Evolutionary conservation across 169 alveolate genomes (phyloP), one percentile per base, ranked within the genome.

Genomic region (Eimeria acervulina): DNA sequence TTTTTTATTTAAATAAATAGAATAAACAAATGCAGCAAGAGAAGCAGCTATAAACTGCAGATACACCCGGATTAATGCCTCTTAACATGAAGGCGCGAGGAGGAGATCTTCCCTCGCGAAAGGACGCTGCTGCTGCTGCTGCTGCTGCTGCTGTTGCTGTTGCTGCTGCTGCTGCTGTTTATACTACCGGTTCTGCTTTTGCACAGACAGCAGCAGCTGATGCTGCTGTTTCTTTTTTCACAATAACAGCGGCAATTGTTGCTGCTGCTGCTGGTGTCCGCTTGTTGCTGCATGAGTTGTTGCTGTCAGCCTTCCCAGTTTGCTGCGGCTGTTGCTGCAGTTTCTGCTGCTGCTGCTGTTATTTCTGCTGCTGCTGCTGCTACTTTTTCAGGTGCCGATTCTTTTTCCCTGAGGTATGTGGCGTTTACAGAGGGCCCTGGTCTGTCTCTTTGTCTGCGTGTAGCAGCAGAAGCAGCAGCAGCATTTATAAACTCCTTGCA

Each of bases 401-500:
- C 76, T 33, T 52, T 38, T 10, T 52, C 93, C 33, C 78, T 92
- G 33, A 21, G 40, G 12, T 85, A 81, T 12, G 63, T 92, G 19
- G 95, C 85, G 10, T 85, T 92, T 51, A 92, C 95, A 0, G 95
- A 72, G 47, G 95, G 95, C 52, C 95, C 95, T 3, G 95, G 95
- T 2, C 70, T 92, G 44, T 31, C 90, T 5, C 92, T 92, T 33
- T 92, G 95, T 59, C 84, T 92, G 28, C 59, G 47, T 66, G 95
- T 74, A 19, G 81, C 81, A 36, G 81, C 81, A 70, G 81, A 70
- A 36, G 81, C 81, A 70, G 81, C 81, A 28, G 81, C 44, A 36
- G 38, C 47, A 8, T 70, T 70, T 26, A 12, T 36, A 8, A 10
- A 13, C n/a, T 70, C 81, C 6, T 17, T 70, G 47, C 8, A 1